Evolutionary conservation across 2,329 filamentous ascomycete species (phyloP), one percentile per base, ranked within the genome.

Genomic region (Epichloe uncinata): DNA sequence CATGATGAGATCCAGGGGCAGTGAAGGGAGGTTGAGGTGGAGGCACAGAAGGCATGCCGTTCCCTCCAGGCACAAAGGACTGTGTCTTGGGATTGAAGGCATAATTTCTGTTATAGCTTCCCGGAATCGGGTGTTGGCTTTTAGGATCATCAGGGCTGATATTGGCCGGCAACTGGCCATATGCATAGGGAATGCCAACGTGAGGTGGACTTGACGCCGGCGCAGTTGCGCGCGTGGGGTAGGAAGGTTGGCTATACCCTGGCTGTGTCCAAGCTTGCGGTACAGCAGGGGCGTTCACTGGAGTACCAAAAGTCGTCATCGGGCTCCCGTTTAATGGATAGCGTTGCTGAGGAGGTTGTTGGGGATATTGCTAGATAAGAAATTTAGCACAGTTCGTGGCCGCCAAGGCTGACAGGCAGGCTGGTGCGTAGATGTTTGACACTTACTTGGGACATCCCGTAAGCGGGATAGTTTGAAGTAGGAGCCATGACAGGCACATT

Each of bases 61-160:
- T 72, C 53, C 78, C 62, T 16, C 68, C 65, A 44, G 91, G 91
- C 22, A 95, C 79, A 65, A 97, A 96, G 0, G 90, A 86, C 61
- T 95, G 87, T 15, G 87, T 96, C 69, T 95, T 90, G 1, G 90
- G 91, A 62, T 96, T 96, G 70, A 97, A 96, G 12, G 85, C 81
- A 58, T 88, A 87, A 47, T 68, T 69, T 51, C 89, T 78, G 61
- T 85, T 87, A 57, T 79, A 94, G 66, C 84, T 93, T 36, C 87
- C 87, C 13, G 88, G 87, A 50, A 94, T 81, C 5, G 87, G 86
- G 63, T 95, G 87, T 61, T 89, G 84, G 51, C 78, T 79, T 64
- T 85, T 82, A 8, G 82, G 79, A 58, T 85, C 85, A 53, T 85
- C 75, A 26, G 86, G 81, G 45, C 82, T 82, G 47, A 76, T 73